phyloP scores from a whole-genome alignment of 352 stramenopile genomes.

The Peronosclerospora sorghi region DNA sequence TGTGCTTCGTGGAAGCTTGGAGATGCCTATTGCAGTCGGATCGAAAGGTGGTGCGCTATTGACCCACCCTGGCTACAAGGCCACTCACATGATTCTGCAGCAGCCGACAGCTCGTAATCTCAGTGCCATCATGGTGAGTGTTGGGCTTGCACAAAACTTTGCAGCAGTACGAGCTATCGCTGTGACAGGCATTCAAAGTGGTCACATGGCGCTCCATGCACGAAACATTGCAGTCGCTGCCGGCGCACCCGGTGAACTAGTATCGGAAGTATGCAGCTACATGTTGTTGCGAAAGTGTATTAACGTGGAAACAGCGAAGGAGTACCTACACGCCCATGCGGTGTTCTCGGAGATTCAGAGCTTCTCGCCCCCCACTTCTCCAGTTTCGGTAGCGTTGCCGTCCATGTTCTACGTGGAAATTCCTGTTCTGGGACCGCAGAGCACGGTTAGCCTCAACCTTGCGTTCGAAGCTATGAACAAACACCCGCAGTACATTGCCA shows the following conservation, averaged over 20 bases:
- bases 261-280: constrained; percentile 78
- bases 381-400: constrained; percentile 29
- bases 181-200: constrained; percentile 80
- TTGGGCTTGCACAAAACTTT: constrained; percentile 82
- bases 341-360: constrained; percentile 65
- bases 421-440: constrained; percentile 53
- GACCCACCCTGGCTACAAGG: constrained; percentile 69
- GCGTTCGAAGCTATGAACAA: constrained; percentile 74
- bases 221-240: constrained; percentile 80
- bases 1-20: constrained; percentile 56
- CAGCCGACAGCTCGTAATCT: constrained; percentile 52
- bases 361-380: constrained; percentile 31
- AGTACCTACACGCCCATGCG: constrained; percentile 72
- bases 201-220: constrained; percentile 80
- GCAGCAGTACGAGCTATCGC: constrained; percentile 74
- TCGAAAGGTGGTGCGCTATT: constrained; percentile 75
- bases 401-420: constrained; percentile 85
- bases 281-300: constrained; percentile 74
- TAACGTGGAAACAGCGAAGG: constrained; percentile 75
- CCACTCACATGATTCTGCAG: constrained; percentile 68
- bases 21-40: constrained; percentile 72
- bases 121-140: constrained; percentile 62
- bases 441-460: constrained; percentile 70
- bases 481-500: constrained; percentile 70
- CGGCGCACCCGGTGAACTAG: constrained; percentile 65